Evolutionary conservation across 805 yeast species (phyloP).

Genomic region (Pichia insulana): DNA sequence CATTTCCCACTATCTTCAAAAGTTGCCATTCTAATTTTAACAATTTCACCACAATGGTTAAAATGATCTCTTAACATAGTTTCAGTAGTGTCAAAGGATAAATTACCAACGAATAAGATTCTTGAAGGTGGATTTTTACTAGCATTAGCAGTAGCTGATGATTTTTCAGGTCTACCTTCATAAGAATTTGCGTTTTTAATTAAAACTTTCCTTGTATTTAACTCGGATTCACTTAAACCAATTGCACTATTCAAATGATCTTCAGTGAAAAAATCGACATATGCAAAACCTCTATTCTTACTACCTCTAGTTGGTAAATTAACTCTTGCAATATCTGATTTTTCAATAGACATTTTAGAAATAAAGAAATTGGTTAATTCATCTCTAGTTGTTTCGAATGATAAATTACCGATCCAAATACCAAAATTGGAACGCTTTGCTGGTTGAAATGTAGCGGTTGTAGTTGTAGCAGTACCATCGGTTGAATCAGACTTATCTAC

Average conservation of each 20-base stretch:
- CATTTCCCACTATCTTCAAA: slow-evolving; percentile 94
- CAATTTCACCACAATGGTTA: slow-evolving; percentile 85
- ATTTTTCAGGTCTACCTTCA: slow-evolving; percentile 72
- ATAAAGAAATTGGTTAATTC: slow-evolving; percentile 59
- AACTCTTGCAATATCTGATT: slow-evolving; percentile 59
- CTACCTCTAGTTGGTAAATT: slow-evolving; percentile 70
- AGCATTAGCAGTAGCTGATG: slow-evolving; percentile 17
- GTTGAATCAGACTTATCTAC: slow-evolving; percentile 16
- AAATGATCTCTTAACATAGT: slow-evolving; percentile 73
- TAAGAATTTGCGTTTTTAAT: slow-evolving; percentile 75
- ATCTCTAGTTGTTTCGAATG: slow-evolving; percentile 74
- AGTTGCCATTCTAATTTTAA: slow-evolving; percentile 90
- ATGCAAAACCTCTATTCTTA: slow-evolving; percentile 81
- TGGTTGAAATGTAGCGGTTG: slow-evolving; percentile 3
- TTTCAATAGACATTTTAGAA: slow-evolving; percentile 48
- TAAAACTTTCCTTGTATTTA: slow-evolving; percentile 79
- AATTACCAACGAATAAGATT: slow-evolving; percentile 84
- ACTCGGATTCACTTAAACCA: slow-evolving; percentile 55
- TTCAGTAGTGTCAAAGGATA: slow-evolving; percentile 85
- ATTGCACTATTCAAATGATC: slow-evolving; percentile 57
- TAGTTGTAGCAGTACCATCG: slow-evolving; percentile 22
- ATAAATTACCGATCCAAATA: slow-evolving; percentile 91
- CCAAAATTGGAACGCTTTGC: slow-evolving; percentile 48
- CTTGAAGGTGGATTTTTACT: slow-evolving; percentile 83
- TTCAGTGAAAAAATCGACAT: slow-evolving; percentile 64